Evolutionary conservation across 2,329 filamentous ascomycete genomes (phyloP).

Genomic region (Aspergillus japonicus): DNA sequence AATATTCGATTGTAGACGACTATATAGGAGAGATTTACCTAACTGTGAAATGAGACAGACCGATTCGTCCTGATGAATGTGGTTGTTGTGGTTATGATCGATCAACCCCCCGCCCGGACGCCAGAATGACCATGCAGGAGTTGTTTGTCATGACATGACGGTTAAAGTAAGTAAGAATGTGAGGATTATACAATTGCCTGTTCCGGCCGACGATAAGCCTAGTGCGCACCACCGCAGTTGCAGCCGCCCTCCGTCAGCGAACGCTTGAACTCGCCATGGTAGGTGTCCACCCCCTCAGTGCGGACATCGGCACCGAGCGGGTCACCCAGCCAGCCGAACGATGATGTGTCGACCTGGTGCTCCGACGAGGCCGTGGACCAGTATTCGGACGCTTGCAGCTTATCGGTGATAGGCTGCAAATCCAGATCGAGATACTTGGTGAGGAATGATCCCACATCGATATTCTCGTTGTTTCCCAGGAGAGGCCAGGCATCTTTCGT

Average conservation of each 20-base stretch:
- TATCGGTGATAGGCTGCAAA: slow-evolving; percentile 71
- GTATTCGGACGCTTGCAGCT: slow-evolving; percentile 54
- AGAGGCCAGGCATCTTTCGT: slow-evolving; percentile 61
- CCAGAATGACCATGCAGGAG: not conserved
- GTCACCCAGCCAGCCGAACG: slow-evolving; percentile 43
- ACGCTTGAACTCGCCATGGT: slow-evolving; percentile 46
- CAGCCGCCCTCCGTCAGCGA: slow-evolving; percentile 18
- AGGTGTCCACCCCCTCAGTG: slow-evolving; percentile 42
- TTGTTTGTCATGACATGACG: not conserved
- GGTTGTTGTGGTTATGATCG: too few relatives aligned
- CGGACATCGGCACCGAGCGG: slow-evolving; percentile 38
- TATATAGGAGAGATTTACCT: too few relatives aligned
- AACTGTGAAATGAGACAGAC: too few relatives aligned
- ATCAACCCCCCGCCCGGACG: too few relatives aligned
- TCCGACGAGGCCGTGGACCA: slow-evolving; percentile 18
- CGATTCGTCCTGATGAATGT: too few relatives aligned
- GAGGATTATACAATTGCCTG: not conserved
- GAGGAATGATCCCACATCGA: slow-evolving; percentile 81
- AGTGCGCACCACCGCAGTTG: slow-evolving; percentile 32
- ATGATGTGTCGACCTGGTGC: slow-evolving; percentile 17
- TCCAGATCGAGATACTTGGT: slow-evolving; percentile 76
- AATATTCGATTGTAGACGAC: too few relatives aligned
- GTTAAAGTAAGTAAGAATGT: not conserved
- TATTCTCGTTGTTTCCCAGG: slow-evolving; percentile 90
- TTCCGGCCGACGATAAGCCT: not conserved